Conservation (phyloP, 116 monocot species). For the Posidonia oceanica region DNA sequence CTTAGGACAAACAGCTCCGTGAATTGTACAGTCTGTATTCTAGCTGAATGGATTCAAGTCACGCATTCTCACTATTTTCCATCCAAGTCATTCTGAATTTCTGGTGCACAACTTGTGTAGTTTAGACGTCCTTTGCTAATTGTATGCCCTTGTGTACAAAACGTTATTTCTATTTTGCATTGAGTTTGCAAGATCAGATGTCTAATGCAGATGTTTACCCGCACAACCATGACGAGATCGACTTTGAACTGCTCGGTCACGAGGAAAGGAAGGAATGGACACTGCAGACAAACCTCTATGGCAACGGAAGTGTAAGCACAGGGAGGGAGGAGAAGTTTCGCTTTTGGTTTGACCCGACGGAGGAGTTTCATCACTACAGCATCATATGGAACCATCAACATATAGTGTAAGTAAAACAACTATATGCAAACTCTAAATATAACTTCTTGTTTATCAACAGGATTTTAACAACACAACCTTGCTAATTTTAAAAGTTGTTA, state of each 20-base stretch:
- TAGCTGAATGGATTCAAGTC: too few relatives aligned
- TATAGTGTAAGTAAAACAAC: conserved; percentile 24
- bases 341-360: conserved; percentile 42
- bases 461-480: too few relatives aligned
- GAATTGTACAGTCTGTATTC: too few relatives aligned
- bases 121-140: background rate
- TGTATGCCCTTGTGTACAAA: background rate
- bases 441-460: background rate
- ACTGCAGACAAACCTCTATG: conserved; percentile 60
- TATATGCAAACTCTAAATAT: background rate
- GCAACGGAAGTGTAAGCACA: conserved; percentile 36
- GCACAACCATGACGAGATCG: conserved; percentile 50
- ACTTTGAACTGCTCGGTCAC: conserved; percentile 50
- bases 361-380: conserved; percentile 38
- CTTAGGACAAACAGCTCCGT: too few relatives aligned
- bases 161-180: background rate
- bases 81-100: too few relatives aligned
- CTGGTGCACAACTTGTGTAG: too few relatives aligned
- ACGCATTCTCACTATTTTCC: too few relatives aligned
- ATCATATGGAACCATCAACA: conserved; percentile 44
- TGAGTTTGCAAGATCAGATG: conserved; percentile 19
- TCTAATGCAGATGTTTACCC: conserved; percentile 28
- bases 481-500: too few relatives aligned
- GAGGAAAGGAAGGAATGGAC: too few relatives aligned
- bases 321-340: conserved; percentile 42